Percentiles rank a stretch among this genome's conserved stretches.
Evolutionary conservation across 495 filamentous ascomycete species (phyloP).

Genomic region (Pyrenopolyporus hunteri): DNA sequence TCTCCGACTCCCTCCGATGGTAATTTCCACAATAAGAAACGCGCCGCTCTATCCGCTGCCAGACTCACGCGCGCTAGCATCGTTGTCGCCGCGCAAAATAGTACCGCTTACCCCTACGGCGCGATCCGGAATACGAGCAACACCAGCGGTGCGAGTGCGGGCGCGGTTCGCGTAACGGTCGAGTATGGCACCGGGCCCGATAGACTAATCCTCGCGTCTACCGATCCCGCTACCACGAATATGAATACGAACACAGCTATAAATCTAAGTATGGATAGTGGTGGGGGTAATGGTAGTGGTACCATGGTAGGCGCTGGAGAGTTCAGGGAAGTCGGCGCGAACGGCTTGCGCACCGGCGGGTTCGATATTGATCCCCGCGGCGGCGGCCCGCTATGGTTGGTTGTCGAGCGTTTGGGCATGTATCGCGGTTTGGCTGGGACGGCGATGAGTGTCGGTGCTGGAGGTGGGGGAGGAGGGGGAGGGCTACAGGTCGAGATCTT

Average conservation of each 20-base stretch:
- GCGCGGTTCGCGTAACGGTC: slow-evolving; percentile 66
- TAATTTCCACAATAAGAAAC: slow-evolving; percentile 45
- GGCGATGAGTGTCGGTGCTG: slow-evolving; percentile 48
- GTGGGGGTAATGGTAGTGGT: no score
- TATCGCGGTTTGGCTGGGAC: slow-evolving; percentile 7
- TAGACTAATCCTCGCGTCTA: slow-evolving; percentile 63
- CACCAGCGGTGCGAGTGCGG: no score
- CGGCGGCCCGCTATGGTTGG: slow-evolving; percentile 74
- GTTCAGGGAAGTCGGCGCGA: slow-evolving; percentile 67
- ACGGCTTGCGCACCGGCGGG: slow-evolving; percentile 71
- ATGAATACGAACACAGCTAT: no score
- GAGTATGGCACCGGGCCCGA: slow-evolving; percentile 74
- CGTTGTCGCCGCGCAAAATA: slow-evolving; percentile 39
- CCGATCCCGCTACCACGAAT: slow-evolving; percentile 32
- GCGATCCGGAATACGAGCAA: no score
- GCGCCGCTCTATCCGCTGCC: slow-evolving; percentile 55
- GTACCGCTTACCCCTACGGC: slow-evolving; percentile 10
- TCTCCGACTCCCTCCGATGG: slow-evolving; percentile 46
- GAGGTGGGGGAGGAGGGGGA: slow-evolving; percentile 37
- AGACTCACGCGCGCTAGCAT: slow-evolving; percentile 66
- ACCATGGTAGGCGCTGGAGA: slow-evolving; percentile 68
- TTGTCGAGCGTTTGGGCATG: slow-evolving; percentile 73
- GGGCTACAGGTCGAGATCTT: slow-evolving; percentile 69
- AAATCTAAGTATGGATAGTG: no score
- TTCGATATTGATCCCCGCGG: slow-evolving; percentile 68